These are phyloP conservation scores for Botrytis elliptica DNA, from an alignment of 2,329 filamentous ascomycete species.

Conservation along the genomic window DNA sequence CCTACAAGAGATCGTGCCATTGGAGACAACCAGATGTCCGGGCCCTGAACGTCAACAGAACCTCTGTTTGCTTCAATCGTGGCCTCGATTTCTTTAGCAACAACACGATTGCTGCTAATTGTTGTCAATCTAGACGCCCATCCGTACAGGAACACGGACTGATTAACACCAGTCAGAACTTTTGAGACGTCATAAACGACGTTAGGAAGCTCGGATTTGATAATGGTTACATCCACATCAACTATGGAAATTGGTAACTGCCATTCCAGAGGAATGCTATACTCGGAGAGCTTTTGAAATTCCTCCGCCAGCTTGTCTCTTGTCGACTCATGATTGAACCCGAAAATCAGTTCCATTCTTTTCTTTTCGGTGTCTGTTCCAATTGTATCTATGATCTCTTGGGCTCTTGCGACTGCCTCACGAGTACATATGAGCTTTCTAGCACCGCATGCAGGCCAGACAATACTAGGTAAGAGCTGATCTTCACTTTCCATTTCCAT, in stretches of 20 bases:
- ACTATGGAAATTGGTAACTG: slow-evolving; percentile 57
- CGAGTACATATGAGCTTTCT: slow-evolving; percentile 59
- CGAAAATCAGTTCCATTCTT: slow-evolving; percentile 56
- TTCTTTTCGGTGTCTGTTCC: slow-evolving; percentile 57
- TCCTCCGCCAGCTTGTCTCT: slow-evolving; percentile 35
- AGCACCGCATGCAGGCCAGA: slow-evolving; percentile 59
- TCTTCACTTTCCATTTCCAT: slow-evolving; percentile 61
- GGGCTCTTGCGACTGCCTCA: slow-evolving; percentile 62
- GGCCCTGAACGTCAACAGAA: slow-evolving; percentile 50
- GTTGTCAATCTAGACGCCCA: slow-evolving; percentile 61
- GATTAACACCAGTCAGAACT: slow-evolving; percentile 58
- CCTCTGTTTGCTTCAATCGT: slow-evolving; percentile 53
- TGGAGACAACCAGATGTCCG: slow-evolving; percentile 63
- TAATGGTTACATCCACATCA: slow-evolving; percentile 44
- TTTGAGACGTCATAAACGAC: slow-evolving; percentile 46
- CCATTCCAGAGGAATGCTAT: slow-evolving; percentile 53
- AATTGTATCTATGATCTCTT: slow-evolving; percentile 60
- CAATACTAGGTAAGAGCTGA: slow-evolving; percentile 56
- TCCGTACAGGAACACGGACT: slow-evolving; percentile 67
- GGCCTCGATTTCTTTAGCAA: slow-evolving; percentile 60
- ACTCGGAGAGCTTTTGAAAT: slow-evolving; percentile 50
- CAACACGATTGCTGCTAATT: slow-evolving; percentile 63
- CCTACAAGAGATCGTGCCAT: slow-evolving; percentile 66
- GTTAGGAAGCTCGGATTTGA: slow-evolving; percentile 45
- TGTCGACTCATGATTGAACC: slow-evolving; percentile 26